Evolutionary conservation across 2,329 filamentous ascomycete genomes (phyloP).

Genomic region (Coniochaeta ligniaria): DNA sequence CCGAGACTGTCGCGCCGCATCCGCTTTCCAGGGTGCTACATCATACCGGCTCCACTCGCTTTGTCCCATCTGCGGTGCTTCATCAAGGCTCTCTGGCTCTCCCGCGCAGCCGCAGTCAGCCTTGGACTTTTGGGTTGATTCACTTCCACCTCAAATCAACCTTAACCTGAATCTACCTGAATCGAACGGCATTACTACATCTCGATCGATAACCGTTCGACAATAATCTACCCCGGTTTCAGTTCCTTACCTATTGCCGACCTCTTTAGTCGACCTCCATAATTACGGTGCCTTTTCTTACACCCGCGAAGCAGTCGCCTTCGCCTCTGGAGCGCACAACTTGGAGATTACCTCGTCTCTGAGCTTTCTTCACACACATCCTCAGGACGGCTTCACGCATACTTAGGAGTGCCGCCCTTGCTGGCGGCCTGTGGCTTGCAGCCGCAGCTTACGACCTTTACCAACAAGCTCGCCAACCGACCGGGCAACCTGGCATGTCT

Average conservation of each 20-base stretch:
- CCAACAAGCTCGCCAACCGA: conserved; percentile 36
- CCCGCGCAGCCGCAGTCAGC: not conserved
- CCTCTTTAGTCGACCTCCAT: not conserved
- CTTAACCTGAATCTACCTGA: not conserved
- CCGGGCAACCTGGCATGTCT: conserved; percentile 17
- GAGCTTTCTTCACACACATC: not conserved
- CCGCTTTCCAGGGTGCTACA: too few relatives aligned
- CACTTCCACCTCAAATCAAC: not conserved
- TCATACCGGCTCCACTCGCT: not conserved
- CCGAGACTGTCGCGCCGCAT: not conserved
- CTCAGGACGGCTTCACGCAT: conserved; percentile 34
- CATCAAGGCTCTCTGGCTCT: not conserved
- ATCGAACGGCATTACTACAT: not conserved
- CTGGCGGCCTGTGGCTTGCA: conserved; percentile 51
- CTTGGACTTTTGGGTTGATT: not conserved
- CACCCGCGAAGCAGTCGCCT: not conserved
- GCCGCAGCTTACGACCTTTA: conserved; percentile 41
- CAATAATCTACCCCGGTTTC: not conserved
- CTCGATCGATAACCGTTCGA: not conserved
- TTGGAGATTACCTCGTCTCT: not conserved
- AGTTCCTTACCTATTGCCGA: not conserved
- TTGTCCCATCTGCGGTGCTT: not conserved
- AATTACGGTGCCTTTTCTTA: not conserved
- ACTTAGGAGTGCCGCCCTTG: conserved; percentile 45
- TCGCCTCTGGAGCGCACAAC: not conserved